These are phyloP conservation scores for Aphanomyces stellatus DNA, from an alignment of 352 stramenopile species.

Conservation along the genomic window DNA sequence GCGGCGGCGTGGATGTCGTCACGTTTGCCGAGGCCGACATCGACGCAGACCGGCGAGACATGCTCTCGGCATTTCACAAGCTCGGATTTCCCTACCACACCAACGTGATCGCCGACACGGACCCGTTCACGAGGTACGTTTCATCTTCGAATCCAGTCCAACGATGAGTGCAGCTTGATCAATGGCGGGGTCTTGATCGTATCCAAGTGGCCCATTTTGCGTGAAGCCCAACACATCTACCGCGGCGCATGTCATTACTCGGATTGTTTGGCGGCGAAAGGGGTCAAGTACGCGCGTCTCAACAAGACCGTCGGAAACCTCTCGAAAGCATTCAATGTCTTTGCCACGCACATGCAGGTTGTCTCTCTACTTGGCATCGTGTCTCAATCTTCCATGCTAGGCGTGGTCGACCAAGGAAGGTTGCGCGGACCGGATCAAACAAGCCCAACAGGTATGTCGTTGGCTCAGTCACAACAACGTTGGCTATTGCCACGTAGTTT, in stretches of 20 bases:
- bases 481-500: conserved; percentile 33
- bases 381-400: conserved; percentile 14
- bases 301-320: conserved; percentile 42
- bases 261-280: conserved; percentile 74
- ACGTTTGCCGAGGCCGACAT: conserved; percentile 69
- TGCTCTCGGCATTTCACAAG: conserved; percentile 48
- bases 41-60: conserved; percentile 36
- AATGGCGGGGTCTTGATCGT: conserved; percentile 77
- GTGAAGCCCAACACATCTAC: conserved; percentile 73
- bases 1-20: conserved; percentile 50
- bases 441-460: conserved; percentile 52
- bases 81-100: conserved; percentile 56
- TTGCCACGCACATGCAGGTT: conserved; percentile 80
- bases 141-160: not conserved
- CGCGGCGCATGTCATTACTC: conserved; percentile 68
- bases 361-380: not conserved
- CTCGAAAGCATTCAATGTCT: conserved; percentile 78
- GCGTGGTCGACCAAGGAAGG: conserved; percentile 69
- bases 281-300: conserved; percentile 71
- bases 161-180: conserved; percentile 44
- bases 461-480: not conserved
- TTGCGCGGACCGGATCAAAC: conserved; percentile 44
- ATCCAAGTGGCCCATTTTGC: conserved; percentile 71
- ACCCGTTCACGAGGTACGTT: conserved; percentile 66
- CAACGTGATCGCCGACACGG: conserved; percentile 57